Percentiles rank a stretch among this genome's conserved stretches.
phyloP scores from a whole-genome alignment of 2,329 filamentous ascomycete species.

The Ophiocordyceps robertsii region DNA sequence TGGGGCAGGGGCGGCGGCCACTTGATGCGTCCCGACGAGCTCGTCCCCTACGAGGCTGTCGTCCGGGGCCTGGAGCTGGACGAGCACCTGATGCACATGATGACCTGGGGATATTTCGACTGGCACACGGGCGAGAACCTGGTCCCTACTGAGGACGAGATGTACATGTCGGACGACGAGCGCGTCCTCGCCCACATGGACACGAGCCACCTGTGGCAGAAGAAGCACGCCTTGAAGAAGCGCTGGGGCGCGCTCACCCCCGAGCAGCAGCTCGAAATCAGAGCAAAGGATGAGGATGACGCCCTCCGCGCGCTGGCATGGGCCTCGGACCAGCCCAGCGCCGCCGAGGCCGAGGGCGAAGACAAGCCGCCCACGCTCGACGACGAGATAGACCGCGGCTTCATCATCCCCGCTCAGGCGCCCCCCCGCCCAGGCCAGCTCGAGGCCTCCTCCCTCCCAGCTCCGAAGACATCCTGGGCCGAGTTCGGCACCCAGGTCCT shows the following conservation, averaged over 20 bases:
- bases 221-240: constrained; percentile 30
- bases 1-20: constrained; percentile 35
- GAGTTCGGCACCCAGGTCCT: constrained; percentile 13
- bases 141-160: constrained; percentile 33
- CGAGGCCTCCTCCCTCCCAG: constrained; percentile 6
- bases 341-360: constrained; percentile 2
- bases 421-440: constrained; percentile 1
- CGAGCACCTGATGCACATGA: constrained; percentile 39
- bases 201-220: constrained; percentile 26
- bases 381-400: constrained; percentile 20
- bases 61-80: constrained; percentile 40
- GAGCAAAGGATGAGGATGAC: constrained; percentile 21
- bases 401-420: constrained; percentile 10
- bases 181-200: constrained; percentile 16
- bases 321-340: constrained; percentile 11
- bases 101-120: constrained; percentile 50
- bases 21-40: constrained; percentile 42
- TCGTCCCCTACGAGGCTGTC: constrained; percentile 42
- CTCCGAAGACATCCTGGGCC: constrained; percentile 10
- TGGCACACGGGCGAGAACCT: constrained; percentile 35
- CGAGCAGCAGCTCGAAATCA: constrained; percentile 23
- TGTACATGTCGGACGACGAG: constrained; percentile 37
- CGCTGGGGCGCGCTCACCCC: constrained; percentile 24
- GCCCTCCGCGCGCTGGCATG: constrained; percentile 20
- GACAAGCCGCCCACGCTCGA: constrained; percentile 11